These are phyloP conservation scores for Rhizopogon vulgaris DNA, from an alignment of 768 basidiomycete species.

Conservation along the genomic window DNA sequence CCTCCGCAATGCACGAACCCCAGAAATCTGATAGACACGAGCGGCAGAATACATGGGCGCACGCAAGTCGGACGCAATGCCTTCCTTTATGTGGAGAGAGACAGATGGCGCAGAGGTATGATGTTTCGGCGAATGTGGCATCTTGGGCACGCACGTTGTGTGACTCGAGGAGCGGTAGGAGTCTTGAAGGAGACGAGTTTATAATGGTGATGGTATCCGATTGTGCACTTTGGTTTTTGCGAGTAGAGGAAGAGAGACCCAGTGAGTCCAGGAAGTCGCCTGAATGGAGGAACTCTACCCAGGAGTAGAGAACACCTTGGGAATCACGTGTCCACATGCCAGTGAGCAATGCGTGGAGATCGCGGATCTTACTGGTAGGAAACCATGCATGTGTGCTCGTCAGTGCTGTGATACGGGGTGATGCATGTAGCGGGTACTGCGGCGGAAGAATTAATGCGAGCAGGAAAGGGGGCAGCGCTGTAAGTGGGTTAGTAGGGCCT, in stretches of 20 bases:
- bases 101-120: conserved; percentile 75
- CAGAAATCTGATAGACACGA: conserved; percentile 77
- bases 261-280: conserved; percentile 55
- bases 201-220: conserved; percentile 33
- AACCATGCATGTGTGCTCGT: conserved; percentile 59
- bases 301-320: conserved; percentile 57
- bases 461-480: conserved; percentile 58
- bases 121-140: conserved; percentile 52
- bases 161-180: conserved; percentile 41
- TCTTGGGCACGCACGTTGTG: conserved; percentile 43
- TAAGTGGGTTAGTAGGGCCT: conserved; percentile 25
- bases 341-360: conserved; percentile 36
- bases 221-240: conserved; percentile 4
- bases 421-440: conserved; percentile 45
- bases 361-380: conserved; percentile 22
- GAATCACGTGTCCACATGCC: conserved; percentile 54
- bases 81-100: conserved; percentile 67
- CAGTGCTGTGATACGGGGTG: conserved; percentile 51
- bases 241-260: conserved; percentile 16
- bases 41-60: conserved; percentile 81
- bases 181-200: conserved; percentile 50
- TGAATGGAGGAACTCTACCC: conserved; percentile 66
- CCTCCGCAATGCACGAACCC: conserved; percentile 75
- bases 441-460: conserved; percentile 48
- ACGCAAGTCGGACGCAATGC: conserved; percentile 64